These are phyloP conservation scores for Fusarium agapanthi DNA, from an alignment of 2,329 filamentous ascomycete species.

Conservation along the genomic window DNA sequence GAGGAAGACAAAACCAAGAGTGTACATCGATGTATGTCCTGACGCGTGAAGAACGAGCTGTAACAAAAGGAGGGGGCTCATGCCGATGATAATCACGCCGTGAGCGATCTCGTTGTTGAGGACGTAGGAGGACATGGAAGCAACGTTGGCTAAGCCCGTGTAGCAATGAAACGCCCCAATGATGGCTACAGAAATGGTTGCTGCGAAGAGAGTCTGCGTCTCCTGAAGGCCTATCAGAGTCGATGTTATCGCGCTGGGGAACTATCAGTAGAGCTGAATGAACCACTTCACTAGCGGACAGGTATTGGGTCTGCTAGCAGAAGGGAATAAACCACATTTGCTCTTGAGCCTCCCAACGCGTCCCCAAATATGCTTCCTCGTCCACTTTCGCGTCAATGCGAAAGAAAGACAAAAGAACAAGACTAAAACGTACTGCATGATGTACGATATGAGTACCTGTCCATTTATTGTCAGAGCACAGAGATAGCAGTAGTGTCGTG, in stretches of 20 bases:
- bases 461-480: neutral
- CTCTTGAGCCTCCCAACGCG: neutral
- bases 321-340: fast-evolving
- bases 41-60: neutral
- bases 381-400: neutral
- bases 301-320: fast-evolving
- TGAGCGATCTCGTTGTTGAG: neutral
- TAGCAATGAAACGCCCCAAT: neutral
- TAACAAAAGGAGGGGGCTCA: neutral
- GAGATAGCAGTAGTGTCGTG: neutral
- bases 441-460: neutral
- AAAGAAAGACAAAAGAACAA: neutral
- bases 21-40: neutral
- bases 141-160: neutral
- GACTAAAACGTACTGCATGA: neutral
- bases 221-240: neutral
- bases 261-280: neutral
- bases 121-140: neutral
- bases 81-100: neutral
- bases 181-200: neutral
- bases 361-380: neutral
- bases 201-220: neutral
- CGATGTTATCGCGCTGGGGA: neutral
- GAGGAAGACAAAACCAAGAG: neutral
- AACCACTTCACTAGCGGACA: neutral